Percentiles rank a stretch among this genome's conserved stretches.
Evolutionary conservation across 495 filamentous ascomycete species (phyloP).

Genomic region (Ascodesmis nigricans): DNA sequence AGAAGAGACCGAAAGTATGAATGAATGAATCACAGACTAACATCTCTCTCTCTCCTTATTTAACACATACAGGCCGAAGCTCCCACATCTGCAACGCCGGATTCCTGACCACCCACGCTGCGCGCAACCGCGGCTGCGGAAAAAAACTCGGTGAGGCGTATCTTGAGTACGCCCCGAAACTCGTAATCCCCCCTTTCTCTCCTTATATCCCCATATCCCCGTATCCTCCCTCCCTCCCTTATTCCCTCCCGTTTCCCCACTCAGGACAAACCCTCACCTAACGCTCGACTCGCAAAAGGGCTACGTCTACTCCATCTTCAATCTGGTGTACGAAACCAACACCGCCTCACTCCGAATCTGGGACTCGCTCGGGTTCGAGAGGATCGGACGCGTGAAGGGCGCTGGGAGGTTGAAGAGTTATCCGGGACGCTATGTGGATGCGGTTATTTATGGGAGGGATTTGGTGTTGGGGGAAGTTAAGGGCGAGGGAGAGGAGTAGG

Average conservation of each 20-base stretch:
- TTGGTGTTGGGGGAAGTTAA: too few species aligned
- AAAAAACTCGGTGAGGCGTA: conserved; percentile 85
- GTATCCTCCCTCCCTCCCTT: background rate
- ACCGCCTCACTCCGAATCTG: conserved; percentile 85
- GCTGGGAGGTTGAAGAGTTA: conserved; percentile 56
- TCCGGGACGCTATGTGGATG: conserved; percentile 58
- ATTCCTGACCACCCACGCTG: conserved; percentile 76
- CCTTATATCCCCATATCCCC: background rate
- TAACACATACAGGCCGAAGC: conserved; percentile 35
- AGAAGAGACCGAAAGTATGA: too few species aligned
- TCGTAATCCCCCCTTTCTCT: conserved; percentile 39
- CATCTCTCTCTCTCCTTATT: too few species aligned
- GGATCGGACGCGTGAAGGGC: conserved; percentile 76
- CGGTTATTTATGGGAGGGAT: conserved; percentile 89
- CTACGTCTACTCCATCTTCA: conserved; percentile 93
- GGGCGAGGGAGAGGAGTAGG: too few species aligned
- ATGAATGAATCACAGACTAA: too few species aligned
- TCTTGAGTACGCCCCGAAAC: conserved; percentile 78
- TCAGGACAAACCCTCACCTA: too few species aligned
- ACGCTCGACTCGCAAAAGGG: too few species aligned
- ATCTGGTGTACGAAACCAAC: conserved; percentile 95
- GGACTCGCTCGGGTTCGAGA: conserved; percentile 95
- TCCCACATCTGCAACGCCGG: conserved; percentile 94
- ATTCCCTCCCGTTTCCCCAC: background rate
- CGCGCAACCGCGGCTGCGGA: conserved; percentile 76